Evolutionary conservation across 352 stramenopile species (phyloP).

Genomic region (Phytophthora quininea): DNA sequence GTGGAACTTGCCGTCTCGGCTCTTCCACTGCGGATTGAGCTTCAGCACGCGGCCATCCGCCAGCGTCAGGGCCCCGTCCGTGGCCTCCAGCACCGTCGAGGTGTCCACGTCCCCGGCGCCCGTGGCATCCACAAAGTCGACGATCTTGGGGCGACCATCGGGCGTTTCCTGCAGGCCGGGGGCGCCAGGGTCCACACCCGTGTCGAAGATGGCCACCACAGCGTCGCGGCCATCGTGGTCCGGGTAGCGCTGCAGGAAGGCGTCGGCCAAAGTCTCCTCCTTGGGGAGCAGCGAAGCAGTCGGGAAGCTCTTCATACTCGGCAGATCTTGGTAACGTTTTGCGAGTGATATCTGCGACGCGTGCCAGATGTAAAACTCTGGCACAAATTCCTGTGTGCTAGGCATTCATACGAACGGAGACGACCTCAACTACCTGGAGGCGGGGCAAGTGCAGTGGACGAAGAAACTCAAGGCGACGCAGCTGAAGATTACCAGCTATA

Average conservation of each 20-base stretch:
- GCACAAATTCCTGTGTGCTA: too few relatives aligned
- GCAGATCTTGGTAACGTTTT: background rate
- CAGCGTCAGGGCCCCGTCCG: conserved; percentile 58
- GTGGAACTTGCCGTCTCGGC: conserved; percentile 70
- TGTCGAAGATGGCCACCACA: conserved; percentile 96
- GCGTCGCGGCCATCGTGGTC: conserved; percentile 91
- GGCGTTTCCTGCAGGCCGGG: conserved; percentile 84
- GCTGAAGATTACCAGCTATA: too few relatives aligned
- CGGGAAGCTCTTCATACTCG: conserved; percentile 62
- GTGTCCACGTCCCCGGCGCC: conserved; percentile 94
- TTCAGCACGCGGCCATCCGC: conserved; percentile 55
- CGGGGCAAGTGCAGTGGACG: too few relatives aligned
- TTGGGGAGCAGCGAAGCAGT: conserved; percentile 87
- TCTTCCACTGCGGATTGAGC: conserved; percentile 81
- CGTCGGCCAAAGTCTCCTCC: conserved; percentile 87
- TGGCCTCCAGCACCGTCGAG: conserved; percentile 55
- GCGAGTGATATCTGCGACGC: too few relatives aligned
- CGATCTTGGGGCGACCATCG: conserved; percentile 91
- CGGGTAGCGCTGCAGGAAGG: conserved; percentile 83
- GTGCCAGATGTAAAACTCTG: too few relatives aligned
- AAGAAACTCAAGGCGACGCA: too few relatives aligned
- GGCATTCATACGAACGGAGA: too few relatives aligned
- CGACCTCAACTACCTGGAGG: too few relatives aligned
- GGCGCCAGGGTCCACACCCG: conserved; percentile 93
- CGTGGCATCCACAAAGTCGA: conserved; percentile 96